Percentiles rank a stretch among this genome's conserved stretches.
These are phyloP conservation scores for Nicotiana noctiflora DNA, from an alignment of 257 asterid species.

Conservation along the genomic window DNA sequence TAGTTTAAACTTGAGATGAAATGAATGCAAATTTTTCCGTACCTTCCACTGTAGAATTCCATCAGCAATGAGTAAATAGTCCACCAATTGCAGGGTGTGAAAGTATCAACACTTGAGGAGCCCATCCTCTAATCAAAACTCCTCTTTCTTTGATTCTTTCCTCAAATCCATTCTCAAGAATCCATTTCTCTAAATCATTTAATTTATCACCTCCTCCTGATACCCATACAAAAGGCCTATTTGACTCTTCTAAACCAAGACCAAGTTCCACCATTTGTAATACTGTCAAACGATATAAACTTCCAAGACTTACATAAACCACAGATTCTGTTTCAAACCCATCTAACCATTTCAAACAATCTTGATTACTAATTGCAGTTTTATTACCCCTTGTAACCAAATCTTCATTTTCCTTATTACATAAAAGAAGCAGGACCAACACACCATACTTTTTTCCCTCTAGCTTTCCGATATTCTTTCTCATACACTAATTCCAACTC, in stretches of 20 bases:
- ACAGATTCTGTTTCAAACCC: constrained; percentile 18
- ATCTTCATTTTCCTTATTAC: constrained; percentile 25
- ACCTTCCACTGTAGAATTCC: constrained; percentile 48
- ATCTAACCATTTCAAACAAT: constrained; percentile 38
- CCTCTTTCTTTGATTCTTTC: constrained; percentile 28
- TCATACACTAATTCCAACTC: constrained; percentile 36
- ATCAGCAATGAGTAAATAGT: constrained; percentile 43
- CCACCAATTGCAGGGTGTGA: constrained; percentile 32
- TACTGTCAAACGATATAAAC: constrained; percentile 22
- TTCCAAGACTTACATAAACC: constrained; percentile 41
- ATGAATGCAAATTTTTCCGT: not conserved
- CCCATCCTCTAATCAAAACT: constrained; percentile 35
- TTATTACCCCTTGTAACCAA: constrained; percentile 35
- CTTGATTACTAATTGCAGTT: constrained; percentile 14
- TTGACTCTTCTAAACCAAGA: constrained; percentile 27
- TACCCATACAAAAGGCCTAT: constrained; percentile 33
- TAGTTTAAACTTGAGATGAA: not conserved
- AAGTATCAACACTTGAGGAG: constrained; percentile 41
- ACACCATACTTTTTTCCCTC: constrained; percentile 28
- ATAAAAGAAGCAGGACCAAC: constrained; percentile 38
- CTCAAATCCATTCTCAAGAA: constrained; percentile 16
- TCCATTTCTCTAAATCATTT: constrained; percentile 21
- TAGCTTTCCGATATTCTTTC: constrained; percentile 16
- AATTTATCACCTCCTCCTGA: constrained; percentile 20
- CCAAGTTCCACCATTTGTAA: constrained; percentile 40